These are phyloP conservation scores for Phaeosphaeria sp. DNA, from an alignment of 2,329 filamentous ascomycete genomes.

Conservation along the genomic window DNA sequence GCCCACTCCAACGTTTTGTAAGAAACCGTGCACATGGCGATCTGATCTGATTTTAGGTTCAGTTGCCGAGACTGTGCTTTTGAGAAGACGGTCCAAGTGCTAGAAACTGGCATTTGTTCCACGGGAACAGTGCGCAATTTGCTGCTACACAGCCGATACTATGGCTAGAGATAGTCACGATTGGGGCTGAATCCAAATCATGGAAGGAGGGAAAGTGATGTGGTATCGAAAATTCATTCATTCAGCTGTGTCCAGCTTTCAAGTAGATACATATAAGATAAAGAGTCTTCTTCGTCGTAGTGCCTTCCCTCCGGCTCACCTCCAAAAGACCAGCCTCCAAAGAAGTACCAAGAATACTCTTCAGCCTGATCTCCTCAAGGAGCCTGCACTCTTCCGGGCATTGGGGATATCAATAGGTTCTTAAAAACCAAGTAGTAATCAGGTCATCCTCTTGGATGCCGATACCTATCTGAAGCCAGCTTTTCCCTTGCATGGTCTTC, in stretches of 20 bases:
- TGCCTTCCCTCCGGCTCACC: too few relatives aligned
- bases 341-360: too few relatives aligned
- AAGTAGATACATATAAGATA: conserved; percentile 4
- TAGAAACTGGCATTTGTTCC: background rate
- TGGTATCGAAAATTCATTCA: background rate
- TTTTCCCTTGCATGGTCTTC: background rate
- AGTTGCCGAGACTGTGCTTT: background rate
- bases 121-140: too few relatives aligned
- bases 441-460: background rate
- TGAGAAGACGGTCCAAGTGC: background rate
- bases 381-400: background rate
- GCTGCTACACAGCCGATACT: background rate
- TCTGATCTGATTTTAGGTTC: background rate
- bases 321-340: too few relatives aligned
- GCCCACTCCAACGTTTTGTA: background rate
- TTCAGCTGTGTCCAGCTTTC: background rate
- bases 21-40: background rate
- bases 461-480: background rate
- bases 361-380: background rate
- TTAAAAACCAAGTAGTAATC: background rate
- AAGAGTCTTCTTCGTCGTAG: background rate
- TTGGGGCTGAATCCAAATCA: background rate
- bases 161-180: background rate
- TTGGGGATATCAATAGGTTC: conserved; percentile 1
- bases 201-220: background rate